Evolutionary conservation across 192 early-diverging fungal species (phyloP).

Genomic region (Rhizophagus clarus): DNA sequence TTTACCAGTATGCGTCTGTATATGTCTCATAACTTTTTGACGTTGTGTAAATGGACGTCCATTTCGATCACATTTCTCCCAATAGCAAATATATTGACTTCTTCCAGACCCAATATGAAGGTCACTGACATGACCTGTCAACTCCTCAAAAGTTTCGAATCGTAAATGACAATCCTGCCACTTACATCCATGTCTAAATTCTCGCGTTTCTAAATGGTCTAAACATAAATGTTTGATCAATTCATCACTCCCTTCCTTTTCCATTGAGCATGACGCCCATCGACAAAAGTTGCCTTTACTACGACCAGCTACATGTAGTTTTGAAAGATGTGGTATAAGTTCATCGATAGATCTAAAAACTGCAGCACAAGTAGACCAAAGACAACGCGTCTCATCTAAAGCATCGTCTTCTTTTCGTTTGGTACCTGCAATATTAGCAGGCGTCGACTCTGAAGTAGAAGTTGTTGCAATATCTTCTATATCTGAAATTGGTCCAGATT

Average conservation of each 20-base stretch:
- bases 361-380: constrained; percentile 55
- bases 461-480: not conserved
- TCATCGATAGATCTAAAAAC: constrained; percentile 54
- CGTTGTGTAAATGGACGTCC: constrained; percentile 54
- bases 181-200: constrained; percentile 66
- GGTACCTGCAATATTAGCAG: not conserved
- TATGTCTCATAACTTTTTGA: constrained; percentile 75
- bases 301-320: constrained; percentile 43
- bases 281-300: constrained; percentile 50
- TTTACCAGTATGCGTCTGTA: constrained; percentile 75
- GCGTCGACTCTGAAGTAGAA: not conserved
- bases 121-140: constrained; percentile 66
- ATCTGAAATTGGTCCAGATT: not conserved
- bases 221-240: constrained; percentile 63
- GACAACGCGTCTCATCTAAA: constrained; percentile 37
- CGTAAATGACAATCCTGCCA: constrained; percentile 68
- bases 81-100: constrained; percentile 55
- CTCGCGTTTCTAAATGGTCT: constrained; percentile 52
- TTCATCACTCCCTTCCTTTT: constrained; percentile 51
- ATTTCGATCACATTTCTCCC: constrained; percentile 52
- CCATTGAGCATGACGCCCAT: constrained; percentile 63
- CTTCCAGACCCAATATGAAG: constrained; percentile 65
- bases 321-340: constrained; percentile 53
- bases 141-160: constrained; percentile 62
- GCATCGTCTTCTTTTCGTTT: constrained; percentile 26